Conservation (phyloP, 495 filamentous ascomycete genomes). For the Xylaria castorea region DNA sequence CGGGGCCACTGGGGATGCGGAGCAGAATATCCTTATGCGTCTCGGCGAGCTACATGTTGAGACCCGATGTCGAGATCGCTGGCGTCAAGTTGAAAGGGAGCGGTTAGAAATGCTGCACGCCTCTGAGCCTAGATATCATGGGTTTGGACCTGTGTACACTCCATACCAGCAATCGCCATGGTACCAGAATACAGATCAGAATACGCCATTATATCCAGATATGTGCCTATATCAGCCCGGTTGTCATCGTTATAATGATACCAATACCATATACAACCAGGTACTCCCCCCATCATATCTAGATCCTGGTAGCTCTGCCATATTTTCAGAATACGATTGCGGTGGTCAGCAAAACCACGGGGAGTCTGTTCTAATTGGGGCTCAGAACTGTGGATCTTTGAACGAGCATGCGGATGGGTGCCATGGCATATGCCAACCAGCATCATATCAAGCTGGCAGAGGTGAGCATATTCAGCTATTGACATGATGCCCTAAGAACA, state of each 20-base stretch:
- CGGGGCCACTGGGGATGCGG: constrained; percentile 46
- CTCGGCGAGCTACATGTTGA: constrained; percentile 54
- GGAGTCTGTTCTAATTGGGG: not conserved
- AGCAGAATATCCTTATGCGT: constrained; percentile 46
- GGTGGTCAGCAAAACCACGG: not conserved
- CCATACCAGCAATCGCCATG: not conserved
- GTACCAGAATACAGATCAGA: not conserved
- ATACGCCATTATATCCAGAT: not conserved
- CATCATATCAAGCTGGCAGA: not conserved
- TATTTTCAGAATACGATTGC: not conserved
- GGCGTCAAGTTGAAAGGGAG: constrained; percentile 39
- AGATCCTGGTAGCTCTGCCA: not conserved
- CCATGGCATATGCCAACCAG: not conserved
- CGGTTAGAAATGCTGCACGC: constrained; percentile 9
- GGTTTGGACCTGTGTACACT: not conserved
- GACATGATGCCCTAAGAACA: not conserved
- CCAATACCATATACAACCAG: not conserved
- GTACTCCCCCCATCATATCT: not conserved
- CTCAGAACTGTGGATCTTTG: not conserved
- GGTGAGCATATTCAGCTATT: not conserved
- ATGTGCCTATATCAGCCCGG: not conserved
- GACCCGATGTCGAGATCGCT: constrained; percentile 47
- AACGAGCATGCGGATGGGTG: not conserved
- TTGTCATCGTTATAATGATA: not conserved
- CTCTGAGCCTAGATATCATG: constrained; percentile 14